Percentiles rank a stretch among this genome's conserved stretches.
These are phyloP conservation scores for Ustilago curta DNA, from an alignment of 1,284 basidiomycete species.

Conservation along the genomic window DNA sequence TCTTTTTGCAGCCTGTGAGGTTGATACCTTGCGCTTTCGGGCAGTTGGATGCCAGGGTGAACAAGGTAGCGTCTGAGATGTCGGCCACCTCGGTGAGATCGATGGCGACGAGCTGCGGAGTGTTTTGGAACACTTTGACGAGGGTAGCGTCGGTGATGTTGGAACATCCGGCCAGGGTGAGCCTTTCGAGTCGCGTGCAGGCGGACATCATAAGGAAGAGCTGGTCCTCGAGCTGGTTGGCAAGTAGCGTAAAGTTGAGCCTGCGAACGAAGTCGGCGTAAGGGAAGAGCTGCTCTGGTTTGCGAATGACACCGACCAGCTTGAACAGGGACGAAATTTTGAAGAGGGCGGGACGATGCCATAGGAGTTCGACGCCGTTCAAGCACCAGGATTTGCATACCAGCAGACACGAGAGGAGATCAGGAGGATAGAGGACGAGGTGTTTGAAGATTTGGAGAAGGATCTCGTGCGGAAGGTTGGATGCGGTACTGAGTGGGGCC, in stretches of 20 bases:
- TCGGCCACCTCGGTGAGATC: slow-evolving; percentile 77
- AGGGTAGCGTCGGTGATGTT: slow-evolving; percentile 79
- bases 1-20: slow-evolving; percentile 81
- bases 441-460: slow-evolving; percentile 92
- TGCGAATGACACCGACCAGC: slow-evolving; percentile 61
- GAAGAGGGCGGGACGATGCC: slow-evolving; percentile 88
- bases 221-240: slow-evolving; percentile 80
- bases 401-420: slow-evolving; percentile 73
- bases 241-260: slow-evolving; percentile 86
- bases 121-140: slow-evolving; percentile 77
- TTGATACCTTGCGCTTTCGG: slow-evolving; percentile 91
- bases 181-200: slow-evolving; percentile 87
- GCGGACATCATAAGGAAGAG: slow-evolving; percentile 80
- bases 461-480: slow-evolving; percentile 83
- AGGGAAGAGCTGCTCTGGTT: slow-evolving; percentile 77
- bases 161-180: slow-evolving; percentile 88
- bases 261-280: slow-evolving; percentile 90
- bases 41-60: slow-evolving; percentile 72
- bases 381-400: slow-evolving; percentile 95
- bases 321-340: slow-evolving; percentile 80
- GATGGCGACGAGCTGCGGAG: slow-evolving; percentile 84
- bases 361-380: slow-evolving; percentile 92
- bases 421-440: slow-evolving; percentile 79
- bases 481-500: slow-evolving; percentile 33
- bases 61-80: slow-evolving; percentile 61